Percentiles rank a stretch among this genome's conserved stretches.
phyloP scores from a whole-genome alignment of 2,329 filamentous ascomycete genomes.

The Xylaria sp. region DNA sequence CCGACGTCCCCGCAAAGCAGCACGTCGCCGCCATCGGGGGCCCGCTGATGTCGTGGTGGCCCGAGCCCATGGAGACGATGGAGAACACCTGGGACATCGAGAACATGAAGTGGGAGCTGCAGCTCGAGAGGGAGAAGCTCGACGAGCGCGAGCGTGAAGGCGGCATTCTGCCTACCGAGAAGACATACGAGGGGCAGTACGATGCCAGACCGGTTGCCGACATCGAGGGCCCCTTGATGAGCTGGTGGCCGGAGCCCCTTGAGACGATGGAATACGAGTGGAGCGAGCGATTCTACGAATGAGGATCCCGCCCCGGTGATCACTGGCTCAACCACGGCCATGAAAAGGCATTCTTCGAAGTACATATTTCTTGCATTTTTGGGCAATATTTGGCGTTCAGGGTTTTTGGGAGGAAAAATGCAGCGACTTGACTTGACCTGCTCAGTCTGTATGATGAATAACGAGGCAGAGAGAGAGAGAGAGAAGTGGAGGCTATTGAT shows the following conservation, averaged over 20 bases:
- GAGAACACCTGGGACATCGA: slow-evolving; percentile 43
- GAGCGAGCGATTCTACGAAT: slow-evolving; percentile 50
- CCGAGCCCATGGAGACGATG: slow-evolving; percentile 41
- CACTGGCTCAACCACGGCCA: not conserved
- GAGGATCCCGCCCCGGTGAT: not conserved
- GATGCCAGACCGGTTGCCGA: slow-evolving; percentile 32
- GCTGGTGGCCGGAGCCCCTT: slow-evolving; percentile 44
- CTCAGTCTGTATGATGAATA: slow-evolving; percentile 15
- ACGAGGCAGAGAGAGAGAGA: slow-evolving; percentile 6
- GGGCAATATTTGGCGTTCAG: slow-evolving; percentile 24
- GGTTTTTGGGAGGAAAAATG: slow-evolving; percentile 19
- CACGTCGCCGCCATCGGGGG: slow-evolving; percentile 39
- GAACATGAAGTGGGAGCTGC: slow-evolving; percentile 29
- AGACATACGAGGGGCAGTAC: slow-evolving; percentile 19
- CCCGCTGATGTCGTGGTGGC: slow-evolving; percentile 49
- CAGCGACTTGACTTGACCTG: slow-evolving; percentile 12
- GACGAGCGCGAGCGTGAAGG: slow-evolving; percentile 23
- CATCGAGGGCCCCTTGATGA: slow-evolving; percentile 45
- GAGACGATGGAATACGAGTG: slow-evolving; percentile 43
- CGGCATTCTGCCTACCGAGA: not conserved
- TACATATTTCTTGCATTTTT: slow-evolving; percentile 7
- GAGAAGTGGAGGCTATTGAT: slow-evolving; percentile 26
- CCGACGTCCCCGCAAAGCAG: slow-evolving; percentile 15
- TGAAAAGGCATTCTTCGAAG: not conserved
- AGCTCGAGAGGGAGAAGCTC: slow-evolving; percentile 26